A percentile compares a stretch with the other conserved stretches of the same genome.
Conservation (phyloP, 805 yeast species). For the Candida arabinofermentans region DNA sequence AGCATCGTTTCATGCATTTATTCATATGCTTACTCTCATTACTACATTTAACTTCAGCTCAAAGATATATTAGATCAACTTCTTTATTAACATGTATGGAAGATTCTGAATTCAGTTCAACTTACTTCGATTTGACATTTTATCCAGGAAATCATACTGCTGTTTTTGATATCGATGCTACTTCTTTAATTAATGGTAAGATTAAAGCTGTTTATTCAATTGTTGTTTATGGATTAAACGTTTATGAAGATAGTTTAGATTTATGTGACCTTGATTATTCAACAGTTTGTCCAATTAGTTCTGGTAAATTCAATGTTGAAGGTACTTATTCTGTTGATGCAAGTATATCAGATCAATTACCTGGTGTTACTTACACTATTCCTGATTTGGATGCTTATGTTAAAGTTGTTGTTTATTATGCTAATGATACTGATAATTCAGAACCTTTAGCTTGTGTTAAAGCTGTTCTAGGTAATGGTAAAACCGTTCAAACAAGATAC, state of each 20-base stretch:
- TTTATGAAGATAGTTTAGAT: slow-evolving; percentile 49
- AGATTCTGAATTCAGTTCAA: slow-evolving; percentile 80
- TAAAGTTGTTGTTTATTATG: slow-evolving; percentile 58
- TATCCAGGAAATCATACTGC: slow-evolving; percentile 64
- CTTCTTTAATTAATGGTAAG: slow-evolving; percentile 71
- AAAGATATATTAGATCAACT: slow-evolving; percentile 32
- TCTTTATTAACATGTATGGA: slow-evolving; percentile 92
- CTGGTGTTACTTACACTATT: slow-evolving; percentile 80
- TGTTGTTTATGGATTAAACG: slow-evolving; percentile 76
- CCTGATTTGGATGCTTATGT: slow-evolving; percentile 96
- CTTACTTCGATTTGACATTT: slow-evolving; percentile 71
- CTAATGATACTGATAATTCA: slow-evolving; percentile 37
- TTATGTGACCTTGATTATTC: slow-evolving; percentile 56
- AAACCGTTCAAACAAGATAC: slow-evolving; percentile 87
- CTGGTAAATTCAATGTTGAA: slow-evolving; percentile 78
- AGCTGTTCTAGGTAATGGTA: slow-evolving; percentile 81
- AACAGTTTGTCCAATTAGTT: slow-evolving; percentile 75
- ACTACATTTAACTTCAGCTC: slow-evolving; percentile 23
- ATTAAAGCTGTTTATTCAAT: slow-evolving; percentile 63
- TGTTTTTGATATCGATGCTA: slow-evolving; percentile 66
- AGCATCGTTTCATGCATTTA: not conserved
- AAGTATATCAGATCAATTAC: slow-evolving; percentile 50
- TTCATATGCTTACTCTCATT: slow-evolving; percentile 1
- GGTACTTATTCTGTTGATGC: slow-evolving; percentile 39
- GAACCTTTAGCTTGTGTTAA: slow-evolving; percentile 84